Percentiles rank a stretch among this genome's conserved stretches.
These are phyloP conservation scores for Paxillus rubicundulus DNA, from an alignment of 768 basidiomycete genomes.

Conservation along the genomic window DNA sequence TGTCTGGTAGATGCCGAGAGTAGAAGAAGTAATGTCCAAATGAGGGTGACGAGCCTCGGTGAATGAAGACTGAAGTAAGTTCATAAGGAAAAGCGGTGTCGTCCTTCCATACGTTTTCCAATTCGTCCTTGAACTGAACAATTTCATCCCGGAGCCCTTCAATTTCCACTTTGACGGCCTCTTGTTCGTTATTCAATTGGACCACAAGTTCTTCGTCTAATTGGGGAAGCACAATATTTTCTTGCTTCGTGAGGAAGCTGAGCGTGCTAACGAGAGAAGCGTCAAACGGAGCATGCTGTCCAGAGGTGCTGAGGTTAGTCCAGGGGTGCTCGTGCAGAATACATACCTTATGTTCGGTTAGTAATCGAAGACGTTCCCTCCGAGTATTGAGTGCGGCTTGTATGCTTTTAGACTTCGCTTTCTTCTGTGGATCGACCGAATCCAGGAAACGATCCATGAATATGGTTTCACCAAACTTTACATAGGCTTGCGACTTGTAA, in stretches of 20 bases:
- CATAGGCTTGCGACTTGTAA: slow-evolving; percentile 94
- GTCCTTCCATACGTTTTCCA: slow-evolving; percentile 76
- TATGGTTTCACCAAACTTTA: slow-evolving; percentile 84
- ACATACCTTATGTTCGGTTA: slow-evolving; percentile 72
- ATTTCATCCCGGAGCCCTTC: slow-evolving; percentile 50
- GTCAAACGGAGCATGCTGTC: slow-evolving; percentile 59
- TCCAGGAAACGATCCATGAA: slow-evolving; percentile 92
- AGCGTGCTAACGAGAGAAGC: slow-evolving; percentile 53
- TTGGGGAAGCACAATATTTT: slow-evolving; percentile 42
- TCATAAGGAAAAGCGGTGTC: slow-evolving; percentile 74
- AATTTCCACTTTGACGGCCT: slow-evolving; percentile 52
- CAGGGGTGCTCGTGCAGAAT: not conserved
- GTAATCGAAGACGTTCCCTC: slow-evolving; percentile 63
- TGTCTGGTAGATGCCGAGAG: slow-evolving; percentile 78
- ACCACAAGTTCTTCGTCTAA: slow-evolving; percentile 58
- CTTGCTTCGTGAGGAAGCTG: slow-evolving; percentile 56
- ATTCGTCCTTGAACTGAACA: slow-evolving; percentile 55
- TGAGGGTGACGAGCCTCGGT: slow-evolving; percentile 82
- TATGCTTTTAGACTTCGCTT: slow-evolving; percentile 64
- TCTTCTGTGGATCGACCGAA: slow-evolving; percentile 67
- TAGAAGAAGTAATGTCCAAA: slow-evolving; percentile 98
- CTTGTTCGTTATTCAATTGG: slow-evolving; percentile 53
- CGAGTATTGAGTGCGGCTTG: slow-evolving; percentile 61
- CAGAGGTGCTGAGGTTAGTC: not conserved
- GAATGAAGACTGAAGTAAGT: slow-evolving; percentile 92